Percentiles rank a stretch among this genome's conserved stretches.
Conservation (phyloP, 805 yeast genomes). For the Teunomyces barrocoloradensis region DNA sequence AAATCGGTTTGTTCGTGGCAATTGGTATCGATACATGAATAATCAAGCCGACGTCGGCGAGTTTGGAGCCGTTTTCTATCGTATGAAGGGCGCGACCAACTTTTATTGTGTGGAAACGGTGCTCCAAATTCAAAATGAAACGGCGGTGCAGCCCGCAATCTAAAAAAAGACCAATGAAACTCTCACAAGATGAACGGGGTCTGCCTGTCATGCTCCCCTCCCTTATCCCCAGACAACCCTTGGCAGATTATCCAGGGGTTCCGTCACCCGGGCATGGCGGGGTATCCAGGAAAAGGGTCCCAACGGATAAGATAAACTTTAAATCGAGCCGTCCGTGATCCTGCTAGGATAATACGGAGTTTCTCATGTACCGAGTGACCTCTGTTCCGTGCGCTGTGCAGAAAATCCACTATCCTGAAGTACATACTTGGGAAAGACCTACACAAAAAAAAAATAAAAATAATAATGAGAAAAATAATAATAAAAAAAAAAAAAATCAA, state of each 20-base stretch:
- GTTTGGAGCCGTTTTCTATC: constrained; percentile 16
- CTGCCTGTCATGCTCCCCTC: no score
- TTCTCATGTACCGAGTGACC: no score
- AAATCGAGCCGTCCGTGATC: no score
- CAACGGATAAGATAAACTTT: no score
- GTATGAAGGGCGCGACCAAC: constrained; percentile 10
- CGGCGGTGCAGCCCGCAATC: not conserved
- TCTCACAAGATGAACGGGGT: not conserved
- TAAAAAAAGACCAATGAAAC: not conserved
- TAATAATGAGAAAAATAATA: not conserved
- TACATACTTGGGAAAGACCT: no score
- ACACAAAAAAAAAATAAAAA: not conserved
- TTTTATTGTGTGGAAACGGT: constrained; percentile 14
- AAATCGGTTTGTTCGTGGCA: not conserved
- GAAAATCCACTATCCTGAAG: no score
- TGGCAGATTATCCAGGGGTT: no score
- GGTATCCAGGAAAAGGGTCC: no score
- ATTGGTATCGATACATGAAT: not conserved
- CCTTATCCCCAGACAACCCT: no score
- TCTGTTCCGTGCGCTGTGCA: no score
- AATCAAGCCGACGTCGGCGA: constrained; percentile 5
- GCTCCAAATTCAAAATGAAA: not conserved
- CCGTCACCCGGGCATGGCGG: no score
- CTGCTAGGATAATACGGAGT: no score
- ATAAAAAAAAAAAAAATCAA: not conserved